Percentiles rank a stretch among this genome's conserved stretches.
phyloP scores from a whole-genome alignment of 2,329 filamentous ascomycete species.

The Hortaea sp. region DNA sequence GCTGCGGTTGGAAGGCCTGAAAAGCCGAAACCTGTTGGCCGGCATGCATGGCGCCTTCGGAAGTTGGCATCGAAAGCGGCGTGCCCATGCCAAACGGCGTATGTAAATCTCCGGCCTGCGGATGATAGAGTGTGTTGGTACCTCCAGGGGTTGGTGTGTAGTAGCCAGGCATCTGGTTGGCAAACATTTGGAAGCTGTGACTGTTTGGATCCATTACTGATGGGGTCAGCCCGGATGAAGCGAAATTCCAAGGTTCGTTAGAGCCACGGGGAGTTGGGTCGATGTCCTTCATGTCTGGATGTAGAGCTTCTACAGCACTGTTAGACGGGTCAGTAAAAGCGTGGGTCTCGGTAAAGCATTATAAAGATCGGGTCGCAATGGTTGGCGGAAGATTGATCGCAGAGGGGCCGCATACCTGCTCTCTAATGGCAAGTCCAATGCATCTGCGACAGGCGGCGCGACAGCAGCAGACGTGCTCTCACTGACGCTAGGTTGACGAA shows the following conservation, averaged over 20 bases:
- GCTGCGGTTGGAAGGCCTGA: slow-evolving; percentile 53
- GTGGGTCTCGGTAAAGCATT: neutral
- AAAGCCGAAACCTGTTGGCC: slow-evolving; percentile 51
- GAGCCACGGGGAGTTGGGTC: slow-evolving; percentile 74
- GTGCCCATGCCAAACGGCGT: slow-evolving; percentile 63
- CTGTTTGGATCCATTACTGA: slow-evolving; percentile 80
- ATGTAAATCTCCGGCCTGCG: slow-evolving; percentile 72
- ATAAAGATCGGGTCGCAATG: neutral
- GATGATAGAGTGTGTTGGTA: slow-evolving; percentile 70
- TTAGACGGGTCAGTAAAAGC: slow-evolving; percentile 8
- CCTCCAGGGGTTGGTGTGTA: slow-evolving; percentile 82
- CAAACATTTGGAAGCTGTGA: slow-evolving; percentile 68
- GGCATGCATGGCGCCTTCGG: slow-evolving; percentile 54
- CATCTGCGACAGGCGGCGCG: slow-evolving; percentile 31
- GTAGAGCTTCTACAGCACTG: slow-evolving; percentile 15
- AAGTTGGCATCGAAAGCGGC: slow-evolving; percentile 70
- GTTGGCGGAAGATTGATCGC: neutral
- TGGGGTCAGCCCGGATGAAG: slow-evolving; percentile 55
- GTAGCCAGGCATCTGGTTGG: slow-evolving; percentile 70
- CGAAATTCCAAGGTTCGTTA: slow-evolving; percentile 64
- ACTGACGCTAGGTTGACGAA: slow-evolving; percentile 41
- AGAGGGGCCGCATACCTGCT: slow-evolving; percentile 30
- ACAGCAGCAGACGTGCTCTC: slow-evolving; percentile 35
- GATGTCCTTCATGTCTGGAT: slow-evolving; percentile 53
- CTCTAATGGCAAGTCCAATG: slow-evolving; percentile 36